Conservation (phyloP, 495 filamentous ascomycete genomes). For the Xylaria venustula region DNA sequence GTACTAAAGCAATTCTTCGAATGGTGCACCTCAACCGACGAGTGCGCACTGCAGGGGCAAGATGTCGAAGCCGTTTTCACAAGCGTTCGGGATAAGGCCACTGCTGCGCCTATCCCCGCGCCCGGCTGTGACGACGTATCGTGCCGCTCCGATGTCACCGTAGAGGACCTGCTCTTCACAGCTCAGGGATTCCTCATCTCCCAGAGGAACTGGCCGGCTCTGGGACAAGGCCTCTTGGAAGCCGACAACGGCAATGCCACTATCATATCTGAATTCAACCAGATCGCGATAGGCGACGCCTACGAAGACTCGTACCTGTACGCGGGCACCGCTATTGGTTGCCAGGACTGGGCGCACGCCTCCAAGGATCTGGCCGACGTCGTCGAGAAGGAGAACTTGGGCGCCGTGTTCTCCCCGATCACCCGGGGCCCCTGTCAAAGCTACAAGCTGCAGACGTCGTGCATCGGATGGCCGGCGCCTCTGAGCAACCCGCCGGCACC, state of each 20-base stretch:
- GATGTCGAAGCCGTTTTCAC: conserved; percentile 30
- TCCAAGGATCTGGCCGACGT: conserved; percentile 23
- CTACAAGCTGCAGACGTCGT: conserved; percentile 28
- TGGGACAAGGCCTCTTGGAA: conserved; percentile 22
- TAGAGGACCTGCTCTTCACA: conserved; percentile 22
- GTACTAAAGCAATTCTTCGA: conserved; percentile 36
- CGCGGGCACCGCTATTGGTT: conserved; percentile 30
- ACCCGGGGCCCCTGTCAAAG: conserved; percentile 25
- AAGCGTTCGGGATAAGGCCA: conserved; percentile 22
- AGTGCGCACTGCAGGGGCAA: conserved; percentile 27
- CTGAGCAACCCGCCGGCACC: conserved; percentile 28
- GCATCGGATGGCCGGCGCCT: conserved; percentile 41
- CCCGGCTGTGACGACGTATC: conserved; percentile 25
- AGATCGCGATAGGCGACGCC: conserved; percentile 21
- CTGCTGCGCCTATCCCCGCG: conserved; percentile 32
- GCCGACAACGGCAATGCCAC: conserved; percentile 32
- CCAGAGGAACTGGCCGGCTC: conserved; percentile 18
- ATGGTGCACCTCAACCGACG: conserved; percentile 32
- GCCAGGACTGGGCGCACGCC: conserved; percentile 36
- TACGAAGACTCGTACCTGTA: conserved; percentile 23
- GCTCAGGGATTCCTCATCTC: conserved; percentile 18
- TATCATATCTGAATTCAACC: conserved; percentile 21
- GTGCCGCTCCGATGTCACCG: conserved; percentile 22
- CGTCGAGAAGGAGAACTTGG: conserved; percentile 18
- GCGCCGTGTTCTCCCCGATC: conserved; percentile 24